These are phyloP conservation scores for Pestalotiopsis sp. DNA, from an alignment of 2,329 filamentous ascomycete genomes.

Conservation along the genomic window DNA sequence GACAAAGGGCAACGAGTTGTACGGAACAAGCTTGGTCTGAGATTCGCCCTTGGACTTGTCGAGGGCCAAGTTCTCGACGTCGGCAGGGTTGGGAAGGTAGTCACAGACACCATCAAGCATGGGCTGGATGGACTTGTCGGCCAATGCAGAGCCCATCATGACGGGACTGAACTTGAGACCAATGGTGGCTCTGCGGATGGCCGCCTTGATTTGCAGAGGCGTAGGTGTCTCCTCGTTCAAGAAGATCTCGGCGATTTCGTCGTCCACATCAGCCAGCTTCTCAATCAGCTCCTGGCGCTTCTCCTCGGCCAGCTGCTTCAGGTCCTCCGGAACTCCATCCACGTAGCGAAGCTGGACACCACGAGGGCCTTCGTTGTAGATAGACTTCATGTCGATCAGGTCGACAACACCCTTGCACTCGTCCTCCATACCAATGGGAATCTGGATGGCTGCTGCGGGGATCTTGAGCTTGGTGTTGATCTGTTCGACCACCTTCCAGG, in stretches of 20 bases:
- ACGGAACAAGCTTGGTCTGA: constrained; percentile 83
- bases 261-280: constrained; percentile 94
- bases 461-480: constrained; percentile 97
- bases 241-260: constrained; percentile 95
- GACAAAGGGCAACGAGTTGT: constrained; percentile 91
- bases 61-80: constrained; percentile 86
- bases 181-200: constrained; percentile 90
- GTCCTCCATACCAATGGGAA: constrained; percentile 91
- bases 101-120: constrained; percentile 97
- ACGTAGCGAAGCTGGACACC: constrained; percentile 76
- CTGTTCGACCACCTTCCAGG: constrained; percentile 95
- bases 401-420: constrained; percentile 92
- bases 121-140: constrained; percentile 91
- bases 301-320: constrained; percentile 75
- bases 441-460: constrained; percentile 87
- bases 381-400: constrained; percentile 84
- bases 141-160: constrained; percentile 92
- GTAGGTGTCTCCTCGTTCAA: constrained; percentile 83
- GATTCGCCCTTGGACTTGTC: constrained; percentile 79
- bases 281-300: constrained; percentile 86
- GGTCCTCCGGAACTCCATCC: constrained; percentile 80
- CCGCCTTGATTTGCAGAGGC: constrained; percentile 81
- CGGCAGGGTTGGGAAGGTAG: constrained; percentile 87
- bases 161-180: constrained; percentile 88
- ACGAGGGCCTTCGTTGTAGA: constrained; percentile 85